A percentile compares a stretch with the other conserved stretches of the same genome.
Evolutionary conservation across 2,329 filamentous ascomycete species (phyloP).

Genomic region (Corynespora cassiicola): DNA sequence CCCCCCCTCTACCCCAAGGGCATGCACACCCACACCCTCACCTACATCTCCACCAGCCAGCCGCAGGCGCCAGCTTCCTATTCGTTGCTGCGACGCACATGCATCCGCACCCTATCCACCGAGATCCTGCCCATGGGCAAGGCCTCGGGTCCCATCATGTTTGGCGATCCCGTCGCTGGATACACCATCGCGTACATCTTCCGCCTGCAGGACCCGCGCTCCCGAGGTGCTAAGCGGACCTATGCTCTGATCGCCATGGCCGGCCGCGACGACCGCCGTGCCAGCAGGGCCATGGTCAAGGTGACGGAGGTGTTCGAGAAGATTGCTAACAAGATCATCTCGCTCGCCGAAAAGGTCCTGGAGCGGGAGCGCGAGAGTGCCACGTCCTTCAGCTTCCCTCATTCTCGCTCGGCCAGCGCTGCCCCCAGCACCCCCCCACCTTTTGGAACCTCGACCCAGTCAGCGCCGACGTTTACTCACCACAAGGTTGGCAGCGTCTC

Average conservation of each 20-base stretch:
- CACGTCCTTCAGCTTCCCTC: constrained; percentile 22
- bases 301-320: constrained; percentile 56
- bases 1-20: constrained; percentile 48
- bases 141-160: constrained; percentile 64
- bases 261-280: constrained; percentile 62
- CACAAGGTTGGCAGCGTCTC: constrained; percentile 36
- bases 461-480: constrained; percentile 32
- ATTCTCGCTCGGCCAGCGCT: constrained; percentile 34
- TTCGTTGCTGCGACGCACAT: constrained; percentile 62
- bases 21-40: constrained; percentile 62
- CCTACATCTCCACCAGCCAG: constrained; percentile 64
- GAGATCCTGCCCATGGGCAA: constrained; percentile 63
- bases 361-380: constrained; percentile 45
- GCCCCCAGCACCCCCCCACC: constrained; percentile 37
- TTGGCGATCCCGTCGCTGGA: constrained; percentile 61
- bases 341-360: constrained; percentile 46
- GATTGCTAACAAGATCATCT: constrained; percentile 61
- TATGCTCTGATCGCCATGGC: constrained; percentile 65
- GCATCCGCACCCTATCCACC: constrained; percentile 64
- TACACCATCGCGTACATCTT: constrained; percentile 68
- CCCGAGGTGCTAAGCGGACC: constrained; percentile 61
- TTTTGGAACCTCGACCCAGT: constrained; percentile 36
- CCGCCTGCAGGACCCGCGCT: constrained; percentile 63
- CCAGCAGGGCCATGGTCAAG: constrained; percentile 47
- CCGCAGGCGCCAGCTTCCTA: constrained; percentile 61